Evolutionary conservation across 2,329 filamentous ascomycete species (phyloP), one percentile per base, ranked within the genome.

Genomic region (Aspergillus chevalieri): DNA sequence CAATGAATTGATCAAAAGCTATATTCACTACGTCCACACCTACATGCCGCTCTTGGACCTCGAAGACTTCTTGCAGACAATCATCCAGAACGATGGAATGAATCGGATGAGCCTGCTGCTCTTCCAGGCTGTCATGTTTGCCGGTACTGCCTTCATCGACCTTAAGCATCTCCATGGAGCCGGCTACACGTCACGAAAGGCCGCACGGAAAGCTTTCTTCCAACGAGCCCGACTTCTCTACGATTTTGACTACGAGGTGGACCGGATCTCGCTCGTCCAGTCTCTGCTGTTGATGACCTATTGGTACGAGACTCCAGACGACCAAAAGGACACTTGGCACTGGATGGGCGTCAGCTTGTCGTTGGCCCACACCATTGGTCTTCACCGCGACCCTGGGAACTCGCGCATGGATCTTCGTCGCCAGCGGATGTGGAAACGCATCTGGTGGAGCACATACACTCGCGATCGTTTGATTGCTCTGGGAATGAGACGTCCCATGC

Each of bases 401-500:
- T 89, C 87, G 7, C 84, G 81, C 58, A 89, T 95, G 80, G 80
- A 86, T 36, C 70, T 74, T 3, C 78, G 81, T 47, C 86, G 87
- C 62, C 87, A 90, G 64, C 88, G 84, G 62, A 74, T 96, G 46
- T 95, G 91, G 87, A 95, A 95, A 73, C 81, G 91, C 47, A 93
- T 96, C 58, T 97, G 92, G 92, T 97, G 92, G 92, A 95, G 88
- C 28, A 94, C 89, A 55, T 95, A 95, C 64, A 95, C 95, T 83
- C 85, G 91, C 48, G 92, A 97, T 69, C 86, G 91, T 44, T 78
- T 96, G 39, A 90, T 96, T 55, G 92, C 92, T 2, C 75, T 97
- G 10, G 92, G 92, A 49, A 96, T 96, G 91, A 83, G 92, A 49
- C 83, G 92, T 47, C 91, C 91, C 4, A 95, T 90, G 36, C 80